Evolutionary conservation across 2,329 filamentous ascomycete species (phyloP).

Genomic region (Aurifilum marmelostoma): DNA sequence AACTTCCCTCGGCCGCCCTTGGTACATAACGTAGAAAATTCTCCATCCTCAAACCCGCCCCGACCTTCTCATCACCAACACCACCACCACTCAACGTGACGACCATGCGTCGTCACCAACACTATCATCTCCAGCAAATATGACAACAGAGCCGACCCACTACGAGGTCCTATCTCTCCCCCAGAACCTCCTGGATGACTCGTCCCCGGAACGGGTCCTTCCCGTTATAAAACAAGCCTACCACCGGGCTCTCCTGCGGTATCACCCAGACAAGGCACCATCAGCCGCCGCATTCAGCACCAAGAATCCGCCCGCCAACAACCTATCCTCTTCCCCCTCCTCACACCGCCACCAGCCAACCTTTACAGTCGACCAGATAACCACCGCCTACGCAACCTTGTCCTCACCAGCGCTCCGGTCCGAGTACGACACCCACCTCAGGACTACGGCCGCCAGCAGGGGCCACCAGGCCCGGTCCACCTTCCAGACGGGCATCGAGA

Average conservation of each 20-base stretch:
- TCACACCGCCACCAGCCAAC: constrained; percentile 46
- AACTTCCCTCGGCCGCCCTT: not conserved
- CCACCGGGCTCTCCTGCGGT: constrained; percentile 63
- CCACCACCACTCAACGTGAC: not conserved
- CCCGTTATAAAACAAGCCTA: constrained; percentile 65
- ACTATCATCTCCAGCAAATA: not conserved
- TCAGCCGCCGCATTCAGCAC: not conserved
- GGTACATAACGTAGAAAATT: constrained; percentile 4
- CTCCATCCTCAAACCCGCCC: not conserved
- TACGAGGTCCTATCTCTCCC: constrained; percentile 65
- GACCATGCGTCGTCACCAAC: not conserved
- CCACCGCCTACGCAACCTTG: constrained; percentile 60
- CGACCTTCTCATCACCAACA: not conserved
- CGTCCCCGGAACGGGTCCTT: constrained; percentile 42
- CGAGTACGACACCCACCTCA: constrained; percentile 58
- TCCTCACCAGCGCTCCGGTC: constrained; percentile 52
- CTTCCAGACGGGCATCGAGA: constrained; percentile 64
- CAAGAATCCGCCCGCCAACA: not conserved
- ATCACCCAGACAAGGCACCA: constrained; percentile 66
- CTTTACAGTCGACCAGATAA: constrained; percentile 65
- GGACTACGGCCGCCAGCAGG: constrained; percentile 38
- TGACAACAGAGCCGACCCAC: constrained; percentile 48
- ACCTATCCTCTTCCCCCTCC: constrained; percentile 44
- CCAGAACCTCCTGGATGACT: constrained; percentile 49
- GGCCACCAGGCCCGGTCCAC: constrained; percentile 30